Evolutionary conservation across 2,329 filamentous ascomycete species (phyloP), one percentile per base, ranked within the genome.

Genomic region (Leptographium flavum): DNA sequence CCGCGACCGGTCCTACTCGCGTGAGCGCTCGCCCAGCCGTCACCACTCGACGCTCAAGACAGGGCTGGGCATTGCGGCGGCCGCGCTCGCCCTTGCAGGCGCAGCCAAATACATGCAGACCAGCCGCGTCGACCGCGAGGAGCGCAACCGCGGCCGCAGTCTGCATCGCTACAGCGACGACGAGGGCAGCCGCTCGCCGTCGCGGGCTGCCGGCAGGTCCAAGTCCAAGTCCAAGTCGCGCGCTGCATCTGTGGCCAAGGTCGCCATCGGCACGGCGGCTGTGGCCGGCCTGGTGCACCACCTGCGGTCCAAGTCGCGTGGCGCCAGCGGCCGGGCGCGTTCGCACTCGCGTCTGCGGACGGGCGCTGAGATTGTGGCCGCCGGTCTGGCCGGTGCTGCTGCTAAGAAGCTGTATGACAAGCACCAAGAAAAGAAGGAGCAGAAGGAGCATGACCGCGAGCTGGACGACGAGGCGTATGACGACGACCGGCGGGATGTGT

Each of bases 91-190:
- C 8, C 73, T 78, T 19, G 76, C 76, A 4, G 77, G 76, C n/a
- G 76, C 76, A 5, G 70, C 75, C 50, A 79, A 80, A 56, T 79
- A 79, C 54, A 72, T 74, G 56, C 71, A 79, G 50, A 69, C 71
- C 52, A 73, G 68, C 58, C 78, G 75, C 55, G 59, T 71, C 38
- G 73, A 79, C 38, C 75, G 71, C 54, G 76, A 79, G 50, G 76
- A 80, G 53, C 58, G 67, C 14, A 62, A 55, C 23, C 71, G 77
- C 42, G 77, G 77, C 10, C 71, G 76, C 38, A 71, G 70, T 53
- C 67, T 71, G 28, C 67, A 62, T 36, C 66, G 72, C 33, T 60
- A 61, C 44, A 60, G 62, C 32, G 55, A 57, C 36, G 64, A 63
- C 39, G 51, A 49, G 5, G 62, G 66, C 55, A 57, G 39, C 31